Base-by-base conservation (phyloP, 495 filamentous ascomycete genomes). In the Amphirosellinia nigrospora region DNA sequence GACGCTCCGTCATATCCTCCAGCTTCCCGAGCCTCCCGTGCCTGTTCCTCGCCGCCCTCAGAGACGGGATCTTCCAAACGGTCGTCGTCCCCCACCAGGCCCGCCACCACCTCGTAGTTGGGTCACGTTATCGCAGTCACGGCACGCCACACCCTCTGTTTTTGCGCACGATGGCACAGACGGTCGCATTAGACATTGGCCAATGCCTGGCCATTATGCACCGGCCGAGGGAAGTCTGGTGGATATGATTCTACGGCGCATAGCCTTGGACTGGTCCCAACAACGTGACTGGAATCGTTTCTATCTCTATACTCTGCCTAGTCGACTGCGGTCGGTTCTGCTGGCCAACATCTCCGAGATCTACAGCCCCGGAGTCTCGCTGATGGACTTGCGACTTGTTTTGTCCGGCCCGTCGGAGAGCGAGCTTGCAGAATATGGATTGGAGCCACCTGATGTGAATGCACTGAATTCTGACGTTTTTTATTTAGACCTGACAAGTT, bases 71-170 rank as follows among this genome's bases (percentile, higher is more conserved):
- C 3, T 48, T 1, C 79, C 73, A 75, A 67, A 71, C 48, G 84
- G 85, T 36, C 64, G 80, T 69, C 84, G 88, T 67, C 77, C 82
- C 19, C 86, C 87, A 0, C 80, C 91, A 1, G 93, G 92, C 0
- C 92, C 93, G 4, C 85, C 91, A 10, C 83, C 92, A 23, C 93
- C 93, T 2, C 83, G 82, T 36, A 93, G 91, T 73, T 96, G 93
- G 93, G 73, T 91, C 13, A 74, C 79, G 43, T 59, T 65, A 6
- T 77, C 77, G 0, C 72, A 68, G 59, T 72, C 80, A n/a, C 70
- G 67, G 36, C 58, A 76, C 67, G 71, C 74, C 34, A 55, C 76
- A 8, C 5, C 56, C n/a, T 64, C 53, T 63, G 50, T 65, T 30
- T 21, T 71, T 56, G 50, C 46, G 23, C 28, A 23, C 26, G 50